A percentile compares a stretch with the other conserved stretches of the same genome.
These are phyloP conservation scores for Clathrospora elynae DNA, from an alignment of 2,329 filamentous ascomycete species.

Conservation along the genomic window DNA sequence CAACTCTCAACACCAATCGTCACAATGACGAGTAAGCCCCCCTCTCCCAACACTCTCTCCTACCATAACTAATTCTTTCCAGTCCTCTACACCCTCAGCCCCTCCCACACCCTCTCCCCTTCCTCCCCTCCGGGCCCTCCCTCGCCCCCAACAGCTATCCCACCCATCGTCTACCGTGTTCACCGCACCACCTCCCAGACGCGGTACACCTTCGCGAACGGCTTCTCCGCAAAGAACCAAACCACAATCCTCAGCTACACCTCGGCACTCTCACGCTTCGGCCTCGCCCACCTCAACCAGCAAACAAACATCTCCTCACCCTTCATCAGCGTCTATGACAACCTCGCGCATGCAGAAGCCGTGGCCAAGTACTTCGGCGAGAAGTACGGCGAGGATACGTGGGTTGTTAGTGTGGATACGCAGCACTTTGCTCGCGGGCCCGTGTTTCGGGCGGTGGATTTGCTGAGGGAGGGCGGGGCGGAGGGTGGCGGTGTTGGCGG, in stretches of 20 bases:
- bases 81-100: constrained; percentile 18
- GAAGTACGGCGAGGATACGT: constrained; percentile 29
- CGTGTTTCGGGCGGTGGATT: constrained; percentile 40
- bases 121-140: constrained; percentile 2
- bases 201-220: constrained; percentile 36
- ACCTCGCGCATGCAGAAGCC: constrained; percentile 31
- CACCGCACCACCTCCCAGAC: constrained; percentile 39
- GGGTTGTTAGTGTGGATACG: constrained; percentile 40
- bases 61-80: constrained; percentile 1
- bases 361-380: constrained; percentile 30
- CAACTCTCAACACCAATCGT: no score
- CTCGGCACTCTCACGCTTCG: constrained; percentile 31
- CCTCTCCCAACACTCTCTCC: not conserved
- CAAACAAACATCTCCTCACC: constrained; percentile 45
- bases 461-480: constrained; percentile 23
- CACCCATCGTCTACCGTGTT: constrained; percentile 39
- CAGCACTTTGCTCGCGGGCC: constrained; percentile 38
- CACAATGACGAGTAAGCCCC: constrained; percentile 23
- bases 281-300: constrained; percentile 37
- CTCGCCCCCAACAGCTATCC: constrained; percentile 30
- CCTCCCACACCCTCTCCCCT: constrained; percentile 4
- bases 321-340: constrained; percentile 43
- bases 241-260: constrained; percentile 40
- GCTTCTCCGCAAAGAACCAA: constrained; percentile 45
- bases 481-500: constrained; percentile 1